These are phyloP conservation scores for Salix udensis DNA, from an alignment of 345 rosid species.

Conservation along the genomic window DNA sequence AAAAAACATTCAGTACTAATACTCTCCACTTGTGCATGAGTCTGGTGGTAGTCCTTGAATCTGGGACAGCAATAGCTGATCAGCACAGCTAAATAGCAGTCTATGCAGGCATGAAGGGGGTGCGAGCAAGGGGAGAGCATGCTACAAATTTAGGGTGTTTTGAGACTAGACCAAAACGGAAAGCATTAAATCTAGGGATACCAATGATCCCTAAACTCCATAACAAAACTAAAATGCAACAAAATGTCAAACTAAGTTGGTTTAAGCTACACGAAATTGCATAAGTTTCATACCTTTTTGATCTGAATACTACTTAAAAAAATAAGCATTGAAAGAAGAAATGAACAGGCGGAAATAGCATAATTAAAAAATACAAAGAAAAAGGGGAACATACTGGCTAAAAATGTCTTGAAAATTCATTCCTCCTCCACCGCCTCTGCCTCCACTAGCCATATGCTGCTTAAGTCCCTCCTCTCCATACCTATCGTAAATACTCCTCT, in stretches of 20 bases:
- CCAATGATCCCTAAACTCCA: not conserved
- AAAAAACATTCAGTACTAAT: not conserved
- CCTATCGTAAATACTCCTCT: constrained; percentile 77
- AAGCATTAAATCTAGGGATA: not conserved
- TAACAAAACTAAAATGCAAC: not conserved
- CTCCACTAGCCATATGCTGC: constrained; percentile 87
- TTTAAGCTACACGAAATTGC: not conserved
- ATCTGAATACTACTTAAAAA: not conserved
- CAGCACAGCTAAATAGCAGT: not conserved
- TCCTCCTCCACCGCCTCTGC: constrained; percentile 80
- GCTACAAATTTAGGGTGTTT: not conserved
- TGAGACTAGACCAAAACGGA: not conserved
- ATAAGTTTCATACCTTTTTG: not conserved
- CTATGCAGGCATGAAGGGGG: not conserved
- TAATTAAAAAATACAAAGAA: not conserved
- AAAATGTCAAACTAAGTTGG: not conserved
- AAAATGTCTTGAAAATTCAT: constrained; percentile 59
- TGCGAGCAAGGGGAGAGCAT: not conserved
- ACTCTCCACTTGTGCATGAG: not conserved
- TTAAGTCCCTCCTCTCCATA: constrained; percentile 96
- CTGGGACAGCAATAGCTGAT: not conserved
- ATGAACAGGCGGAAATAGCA: not conserved
- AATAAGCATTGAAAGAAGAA: not conserved
- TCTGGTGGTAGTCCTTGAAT: too few species aligned
- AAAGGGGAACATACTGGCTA: constrained; percentile 38